phyloP scores from a whole-genome alignment of 208 protist genomes.

The Novymonas esmeraldas region DNA sequence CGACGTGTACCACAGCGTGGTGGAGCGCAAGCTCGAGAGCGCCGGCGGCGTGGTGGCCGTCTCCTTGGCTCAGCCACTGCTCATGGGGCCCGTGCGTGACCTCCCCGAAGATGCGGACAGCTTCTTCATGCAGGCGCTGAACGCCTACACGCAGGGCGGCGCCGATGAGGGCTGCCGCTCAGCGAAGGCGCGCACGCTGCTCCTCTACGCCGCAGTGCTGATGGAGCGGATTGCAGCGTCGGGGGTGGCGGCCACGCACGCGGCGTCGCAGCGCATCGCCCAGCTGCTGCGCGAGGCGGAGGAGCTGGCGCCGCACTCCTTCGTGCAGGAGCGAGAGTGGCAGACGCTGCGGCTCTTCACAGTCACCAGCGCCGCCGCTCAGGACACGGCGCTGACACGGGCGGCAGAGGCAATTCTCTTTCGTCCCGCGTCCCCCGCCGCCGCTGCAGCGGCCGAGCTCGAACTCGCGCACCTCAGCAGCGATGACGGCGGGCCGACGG shows the following conservation, averaged over 20 bases:
- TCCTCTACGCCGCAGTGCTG: slow-evolving; percentile 46
- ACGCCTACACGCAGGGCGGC: slow-evolving; percentile 47
- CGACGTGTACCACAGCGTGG: slow-evolving; percentile 64
- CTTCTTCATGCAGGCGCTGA: slow-evolving; percentile 53
- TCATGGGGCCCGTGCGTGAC: slow-evolving; percentile 39
- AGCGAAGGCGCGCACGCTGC: slow-evolving; percentile 39
- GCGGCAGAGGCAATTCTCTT: slow-evolving; percentile 34
- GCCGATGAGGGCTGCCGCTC: slow-evolving; percentile 34
- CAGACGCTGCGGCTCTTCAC: slow-evolving; percentile 71
- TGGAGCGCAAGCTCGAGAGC: slow-evolving; percentile 40
- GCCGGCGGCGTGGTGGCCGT: slow-evolving; percentile 15
- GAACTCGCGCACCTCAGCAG: background rate
- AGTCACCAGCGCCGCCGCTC: slow-evolving; percentile 17
- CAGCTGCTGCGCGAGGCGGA: slow-evolving; percentile 45
- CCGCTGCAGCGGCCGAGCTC: background rate
- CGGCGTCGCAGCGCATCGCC: slow-evolving; percentile 39
- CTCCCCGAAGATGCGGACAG: slow-evolving; percentile 51
- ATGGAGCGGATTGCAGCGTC: slow-evolving; percentile 36
- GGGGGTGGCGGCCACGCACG: slow-evolving; percentile 35
- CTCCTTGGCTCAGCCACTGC: slow-evolving; percentile 47
- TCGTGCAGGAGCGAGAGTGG: slow-evolving; percentile 40
- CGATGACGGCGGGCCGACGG: background rate
- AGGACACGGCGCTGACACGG: slow-evolving; percentile 32
- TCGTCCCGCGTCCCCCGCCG: slow-evolving; percentile 18
- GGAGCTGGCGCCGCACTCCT: slow-evolving; percentile 14